Evolutionary conservation across 306 rosid species (phyloP).

Genomic region (Pterocarpus macrocarpus): DNA sequence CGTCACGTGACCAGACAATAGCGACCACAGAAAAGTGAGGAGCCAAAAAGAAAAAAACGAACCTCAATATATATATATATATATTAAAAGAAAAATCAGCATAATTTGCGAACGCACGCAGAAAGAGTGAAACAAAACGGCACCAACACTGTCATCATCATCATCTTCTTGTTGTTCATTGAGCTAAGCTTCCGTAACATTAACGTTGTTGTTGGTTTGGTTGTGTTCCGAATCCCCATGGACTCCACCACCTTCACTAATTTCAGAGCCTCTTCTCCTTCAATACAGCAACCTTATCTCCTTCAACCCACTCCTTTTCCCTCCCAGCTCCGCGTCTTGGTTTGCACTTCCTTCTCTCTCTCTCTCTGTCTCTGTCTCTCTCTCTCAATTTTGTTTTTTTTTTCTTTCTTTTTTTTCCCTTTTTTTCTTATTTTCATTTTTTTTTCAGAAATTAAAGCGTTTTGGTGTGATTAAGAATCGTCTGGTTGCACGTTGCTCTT

Average conservation of each 20-base stretch:
- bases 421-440: conserved; percentile 9
- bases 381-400: neutral
- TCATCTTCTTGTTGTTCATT: conserved; percentile 16
- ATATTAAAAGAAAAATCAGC: neutral
- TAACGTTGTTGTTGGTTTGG: conserved; percentile 6
- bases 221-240: conserved; percentile 52
- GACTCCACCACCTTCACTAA: conserved; percentile 62
- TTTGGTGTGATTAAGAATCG: conserved; percentile 62
- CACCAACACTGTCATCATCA: conserved; percentile 11
- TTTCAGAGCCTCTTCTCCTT: conserved; percentile 67
- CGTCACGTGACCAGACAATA: conserved; percentile 44
- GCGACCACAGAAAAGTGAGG: conserved; percentile 14
- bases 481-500: conserved; percentile 60
- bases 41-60: neutral
- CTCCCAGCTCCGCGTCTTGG: conserved; percentile 58
- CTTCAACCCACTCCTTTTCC: conserved; percentile 56
- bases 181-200: conserved; percentile 38
- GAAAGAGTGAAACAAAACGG: conserved; percentile 25
- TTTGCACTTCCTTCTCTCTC: conserved; percentile 38
- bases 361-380: neutral
- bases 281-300: conserved; percentile 58
- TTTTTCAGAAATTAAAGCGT: conserved; percentile 66
- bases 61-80: neutral
- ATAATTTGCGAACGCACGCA: conserved; percentile 4
- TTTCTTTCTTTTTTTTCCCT: neutral